A percentile compares a stretch with the other conserved stretches of the same genome.
These are phyloP conservation scores for Podaxis carcinomalis DNA, from an alignment of 768 basidiomycete species.

Conservation along the genomic window DNA sequence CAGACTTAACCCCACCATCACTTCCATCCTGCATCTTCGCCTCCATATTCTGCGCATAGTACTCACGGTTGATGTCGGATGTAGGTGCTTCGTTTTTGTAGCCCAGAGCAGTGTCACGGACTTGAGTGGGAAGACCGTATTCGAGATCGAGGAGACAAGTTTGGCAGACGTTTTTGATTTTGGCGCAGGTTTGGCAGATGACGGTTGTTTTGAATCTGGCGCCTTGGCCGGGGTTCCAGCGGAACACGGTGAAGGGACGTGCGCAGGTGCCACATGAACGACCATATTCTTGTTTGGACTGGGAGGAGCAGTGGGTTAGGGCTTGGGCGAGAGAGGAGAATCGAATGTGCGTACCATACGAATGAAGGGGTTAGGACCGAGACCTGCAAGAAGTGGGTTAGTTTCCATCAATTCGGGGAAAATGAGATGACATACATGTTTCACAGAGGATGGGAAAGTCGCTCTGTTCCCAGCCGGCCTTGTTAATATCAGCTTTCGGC, in stretches of 20 bases:
- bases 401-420: background rate
- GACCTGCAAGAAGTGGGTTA: conserved; percentile 40
- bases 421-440: conserved; percentile 56
- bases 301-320: conserved; percentile 7
- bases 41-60: conserved; percentile 91
- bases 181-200: conserved; percentile 95
- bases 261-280: conserved; percentile 97
- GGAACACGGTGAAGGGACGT: conserved; percentile 94
- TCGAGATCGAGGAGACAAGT: conserved; percentile 96
- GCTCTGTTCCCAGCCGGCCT: conserved; percentile 91
- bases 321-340: background rate
- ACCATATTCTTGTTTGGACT: conserved; percentile 98
- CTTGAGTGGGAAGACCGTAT: conserved; percentile 94
- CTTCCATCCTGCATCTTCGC: conserved; percentile 68
- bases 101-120: conserved; percentile 91
- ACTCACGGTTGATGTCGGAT: conserved; percentile 96
- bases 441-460: conserved; percentile 94
- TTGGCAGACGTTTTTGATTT: conserved; percentile 95
- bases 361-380: conserved; percentile 89
- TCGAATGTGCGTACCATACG: conserved; percentile 67
- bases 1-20: conserved; percentile 55
- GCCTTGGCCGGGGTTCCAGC: conserved; percentile 95
- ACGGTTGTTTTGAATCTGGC: conserved; percentile 96
- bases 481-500: conserved; percentile 91
- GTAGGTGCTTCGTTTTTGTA: conserved; percentile 85